Conservation (phyloP, 1,284 basidiomycete genomes). For the Ceratobasidium sp. region DNA sequence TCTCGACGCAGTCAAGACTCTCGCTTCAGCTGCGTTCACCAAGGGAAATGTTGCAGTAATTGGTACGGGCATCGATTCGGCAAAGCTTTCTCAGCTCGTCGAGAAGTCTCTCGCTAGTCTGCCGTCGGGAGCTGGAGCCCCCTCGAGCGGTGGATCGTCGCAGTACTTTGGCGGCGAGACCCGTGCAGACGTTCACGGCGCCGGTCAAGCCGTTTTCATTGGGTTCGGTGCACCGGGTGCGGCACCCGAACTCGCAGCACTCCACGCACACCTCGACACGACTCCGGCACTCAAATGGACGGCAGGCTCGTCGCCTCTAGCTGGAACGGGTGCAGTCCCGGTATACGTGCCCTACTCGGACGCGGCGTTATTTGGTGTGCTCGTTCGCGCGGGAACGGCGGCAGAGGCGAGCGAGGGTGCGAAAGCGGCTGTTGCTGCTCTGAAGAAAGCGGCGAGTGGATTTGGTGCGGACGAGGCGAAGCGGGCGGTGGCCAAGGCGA, state of each 20-base stretch:
- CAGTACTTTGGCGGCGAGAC: too few species aligned
- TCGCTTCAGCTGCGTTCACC: too few species aligned
- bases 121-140: conserved; percentile 55
- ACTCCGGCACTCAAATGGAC: conserved; percentile 88
- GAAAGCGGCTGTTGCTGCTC: too few species aligned
- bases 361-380: conserved; percentile 85
- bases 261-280: conserved; percentile 83
- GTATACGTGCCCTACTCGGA: conserved; percentile 91
- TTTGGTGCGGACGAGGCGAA: conserved; percentile 80
- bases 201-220: conserved; percentile 83
- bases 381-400: conserved; percentile 75
- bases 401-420: conserved; percentile 71
- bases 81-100: conserved; percentile 78
- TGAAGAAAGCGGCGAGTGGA: too few species aligned
- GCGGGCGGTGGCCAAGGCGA: conserved; percentile 87
- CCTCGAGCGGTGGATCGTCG: conserved; percentile 86
- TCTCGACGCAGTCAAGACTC: too few species aligned
- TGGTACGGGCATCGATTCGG: conserved; percentile 86
- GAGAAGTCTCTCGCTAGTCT: conserved; percentile 71
- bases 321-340: conserved; percentile 74
- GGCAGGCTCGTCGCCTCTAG: conserved; percentile 76
- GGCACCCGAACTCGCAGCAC: conserved; percentile 78
- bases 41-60: too few species aligned
- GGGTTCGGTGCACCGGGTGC: conserved; percentile 81
- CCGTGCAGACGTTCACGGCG: conserved; percentile 73